These are phyloP conservation scores for Cornus kousa DNA, from an alignment of 148 eudicot genomes.

Conservation along the genomic window DNA sequence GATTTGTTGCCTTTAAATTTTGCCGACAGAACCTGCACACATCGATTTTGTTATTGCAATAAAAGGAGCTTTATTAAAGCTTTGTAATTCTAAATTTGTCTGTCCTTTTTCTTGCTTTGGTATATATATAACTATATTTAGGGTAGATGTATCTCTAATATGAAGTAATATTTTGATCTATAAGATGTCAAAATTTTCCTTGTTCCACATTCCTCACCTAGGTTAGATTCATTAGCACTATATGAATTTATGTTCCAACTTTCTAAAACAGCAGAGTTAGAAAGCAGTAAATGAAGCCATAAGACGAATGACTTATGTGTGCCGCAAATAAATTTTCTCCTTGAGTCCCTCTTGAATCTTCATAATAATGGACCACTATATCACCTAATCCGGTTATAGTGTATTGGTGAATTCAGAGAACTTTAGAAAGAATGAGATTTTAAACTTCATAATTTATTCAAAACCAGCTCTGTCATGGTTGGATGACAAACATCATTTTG, in stretches of 20 bases:
- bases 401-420: not conserved
- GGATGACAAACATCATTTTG: conserved; percentile 2
- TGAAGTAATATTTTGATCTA: too few relatives aligned
- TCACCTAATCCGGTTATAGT: not conserved
- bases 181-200: not conserved
- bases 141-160: not conserved
- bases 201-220: not conserved
- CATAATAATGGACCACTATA: not conserved
- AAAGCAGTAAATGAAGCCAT: not conserved
- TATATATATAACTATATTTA: not conserved
- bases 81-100: not conserved
- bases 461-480: not conserved
- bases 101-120: not conserved
- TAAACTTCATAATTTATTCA: not conserved
- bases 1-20: conserved; percentile 39
- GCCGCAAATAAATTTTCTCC: not conserved
- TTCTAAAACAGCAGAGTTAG: not conserved
- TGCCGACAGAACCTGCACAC: conserved; percentile 61
- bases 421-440: not conserved
- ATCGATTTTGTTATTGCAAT: conserved; percentile 56
- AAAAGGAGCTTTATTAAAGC: conserved; percentile 20
- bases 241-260: not conserved
- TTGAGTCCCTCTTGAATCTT: not conserved
- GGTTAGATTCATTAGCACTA: not conserved
- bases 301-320: not conserved